A percentile compares a stretch with the other conserved stretches of the same genome.
Evolutionary conservation across 805 yeast species (phyloP).

Genomic region (Candida tibetensis): DNA sequence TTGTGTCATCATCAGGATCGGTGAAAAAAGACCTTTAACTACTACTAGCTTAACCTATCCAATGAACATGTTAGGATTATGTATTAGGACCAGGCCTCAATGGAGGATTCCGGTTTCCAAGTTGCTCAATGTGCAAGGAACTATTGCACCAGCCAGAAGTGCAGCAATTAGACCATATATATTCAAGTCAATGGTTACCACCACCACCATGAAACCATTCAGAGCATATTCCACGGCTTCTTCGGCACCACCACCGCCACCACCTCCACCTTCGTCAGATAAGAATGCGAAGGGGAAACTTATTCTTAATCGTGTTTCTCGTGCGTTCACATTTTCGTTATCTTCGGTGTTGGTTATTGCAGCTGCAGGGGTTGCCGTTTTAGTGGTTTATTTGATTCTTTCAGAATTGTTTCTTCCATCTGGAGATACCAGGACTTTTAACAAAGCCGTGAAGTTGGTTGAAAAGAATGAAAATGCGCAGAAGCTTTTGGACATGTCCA

Average conservation of each 20-base stretch:
- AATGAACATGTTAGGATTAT: neutral
- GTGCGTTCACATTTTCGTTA: conserved; percentile 59
- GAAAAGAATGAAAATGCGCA: conserved; percentile 66
- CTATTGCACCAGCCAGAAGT: no score
- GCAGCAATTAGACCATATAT: no score
- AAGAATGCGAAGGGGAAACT: conserved; percentile 40
- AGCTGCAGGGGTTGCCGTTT: conserved; percentile 65
- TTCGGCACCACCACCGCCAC: conserved; percentile 31
- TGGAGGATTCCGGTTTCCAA: neutral
- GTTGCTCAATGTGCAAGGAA: neutral
- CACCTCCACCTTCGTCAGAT: conserved; percentile 34
- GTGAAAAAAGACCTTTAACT: no score
- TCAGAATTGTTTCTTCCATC: conserved; percentile 83
- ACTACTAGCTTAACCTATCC: no score
- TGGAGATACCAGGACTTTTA: conserved; percentile 88
- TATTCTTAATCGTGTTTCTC: conserved; percentile 46
- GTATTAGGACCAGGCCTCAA: neutral
- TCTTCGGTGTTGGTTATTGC: conserved; percentile 64
- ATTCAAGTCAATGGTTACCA: no score
- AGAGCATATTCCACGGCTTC: conserved; percentile 4
- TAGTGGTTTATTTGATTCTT: conserved; percentile 70
- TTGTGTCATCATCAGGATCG: no score
- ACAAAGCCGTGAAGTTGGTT: conserved; percentile 74
- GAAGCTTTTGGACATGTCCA: conserved; percentile 50
- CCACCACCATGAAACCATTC: conserved; percentile 5